A percentile compares a stretch with the other conserved stretches of the same genome.
These are phyloP conservation scores for Xylaria sp. DNA, from an alignment of 2,329 filamentous ascomycete genomes.

Conservation along the genomic window DNA sequence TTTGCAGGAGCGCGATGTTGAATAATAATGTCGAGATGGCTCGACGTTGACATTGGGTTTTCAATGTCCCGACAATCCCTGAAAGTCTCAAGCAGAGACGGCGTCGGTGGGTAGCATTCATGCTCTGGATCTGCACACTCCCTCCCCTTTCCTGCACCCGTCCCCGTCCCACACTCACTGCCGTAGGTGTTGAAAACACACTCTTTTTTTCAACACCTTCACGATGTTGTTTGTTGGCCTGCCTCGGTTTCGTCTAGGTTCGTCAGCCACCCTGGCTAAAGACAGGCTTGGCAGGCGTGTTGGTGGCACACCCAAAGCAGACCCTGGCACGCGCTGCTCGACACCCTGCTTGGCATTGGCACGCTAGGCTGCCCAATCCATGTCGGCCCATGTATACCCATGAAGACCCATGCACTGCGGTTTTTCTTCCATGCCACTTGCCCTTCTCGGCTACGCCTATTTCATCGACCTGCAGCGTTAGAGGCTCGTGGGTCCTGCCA, in stretches of 20 bases:
- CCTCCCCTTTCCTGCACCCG: slow-evolving; percentile 14
- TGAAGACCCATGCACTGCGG: slow-evolving; percentile 25
- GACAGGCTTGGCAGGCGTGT: slow-evolving; percentile 27
- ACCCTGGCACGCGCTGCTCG: neutral
- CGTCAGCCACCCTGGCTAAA: slow-evolving; percentile 26
- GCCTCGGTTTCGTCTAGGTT: slow-evolving; percentile 18
- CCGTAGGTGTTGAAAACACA: neutral
- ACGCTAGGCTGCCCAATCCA: slow-evolving; percentile 32
- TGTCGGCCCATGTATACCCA: too few relatives aligned
- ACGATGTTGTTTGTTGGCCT: slow-evolving; percentile 18
- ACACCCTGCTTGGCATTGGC: slow-evolving; percentile 34
- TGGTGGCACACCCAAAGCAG: slow-evolving; percentile 19
- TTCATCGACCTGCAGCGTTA: slow-evolving; percentile 48
- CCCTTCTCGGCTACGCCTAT: slow-evolving; percentile 43
- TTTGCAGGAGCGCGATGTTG: slow-evolving; percentile 22
- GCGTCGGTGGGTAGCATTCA: slow-evolving; percentile 13
- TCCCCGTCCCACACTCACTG: slow-evolving; percentile 6
- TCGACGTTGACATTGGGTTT: slow-evolving; percentile 22
- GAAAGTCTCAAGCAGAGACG: neutral
- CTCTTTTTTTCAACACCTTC: neutral
- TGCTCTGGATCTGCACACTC: slow-evolving; percentile 5
- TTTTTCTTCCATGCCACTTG: slow-evolving; percentile 42
- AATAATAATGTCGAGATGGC: slow-evolving; percentile 23
- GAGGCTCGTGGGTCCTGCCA: slow-evolving; percentile 39
- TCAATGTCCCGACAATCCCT: slow-evolving; percentile 6